Evolutionary conservation across 306 rosid genomes (phyloP), one percentile per base, ranked within the genome.

Genomic region (Styphnolobium japonicum): DNA sequence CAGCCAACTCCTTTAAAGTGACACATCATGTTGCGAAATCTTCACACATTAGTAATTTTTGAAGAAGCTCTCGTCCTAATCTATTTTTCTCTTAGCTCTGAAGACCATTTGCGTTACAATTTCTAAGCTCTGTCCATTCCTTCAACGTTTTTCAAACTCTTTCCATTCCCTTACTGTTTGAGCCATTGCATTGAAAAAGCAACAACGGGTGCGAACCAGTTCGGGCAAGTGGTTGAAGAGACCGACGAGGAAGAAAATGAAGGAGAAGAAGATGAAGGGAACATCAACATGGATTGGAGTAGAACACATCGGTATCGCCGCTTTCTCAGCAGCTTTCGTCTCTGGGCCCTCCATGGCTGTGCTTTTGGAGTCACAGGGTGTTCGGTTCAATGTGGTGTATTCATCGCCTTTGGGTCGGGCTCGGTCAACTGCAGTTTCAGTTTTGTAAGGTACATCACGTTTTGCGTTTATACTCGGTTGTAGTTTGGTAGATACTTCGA

Each of bases 321-420:
- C 90, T 95, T 4, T 95, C 99, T 1, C 99, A 97, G 36, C 99
- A 95, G 89, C 94, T 89, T 6, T 95, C 99, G 1, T 87, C 98
- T 0, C 76, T 95, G 15, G 99, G 98, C 98, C 97, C 15, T 89
- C 94, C 25, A 93, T 95, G 87, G 97, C 99, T 0, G 99, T 93
- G 73, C 91, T 95, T 79, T 81, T 95, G 85, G 91, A 93, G 69
- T 91, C 97, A 7, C 98, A 91, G 72, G 93, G 98, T 56, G 80
- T 93, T 51, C 83, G 90, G 53, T 95, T 95, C 82, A 90, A 82
- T 66, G 89, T 93, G 34, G 92, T 93, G 53, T 93, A 87, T 77
- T 87, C 93, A 0, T 95, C 99, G 8, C 94, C 94, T 10, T 69
- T 93, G 85, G 94, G 83, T 90, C 98, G 99, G 43, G 96, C 98